Conservation (phyloP, 1,284 basidiomycete genomes). For the Leccinum fallax region DNA sequence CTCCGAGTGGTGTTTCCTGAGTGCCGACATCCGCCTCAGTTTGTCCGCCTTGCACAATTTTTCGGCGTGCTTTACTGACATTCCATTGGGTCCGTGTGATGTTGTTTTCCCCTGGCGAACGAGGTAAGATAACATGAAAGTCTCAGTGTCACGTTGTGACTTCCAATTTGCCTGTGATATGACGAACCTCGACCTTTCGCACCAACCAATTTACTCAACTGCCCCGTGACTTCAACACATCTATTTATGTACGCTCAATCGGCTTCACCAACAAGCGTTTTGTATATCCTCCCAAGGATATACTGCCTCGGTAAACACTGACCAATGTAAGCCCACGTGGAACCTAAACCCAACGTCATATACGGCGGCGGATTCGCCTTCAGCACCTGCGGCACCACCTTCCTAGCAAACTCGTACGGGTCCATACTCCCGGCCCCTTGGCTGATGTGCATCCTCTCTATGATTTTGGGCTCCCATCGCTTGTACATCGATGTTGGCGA, state of each 20-base stretch:
- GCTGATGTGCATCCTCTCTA: constrained; percentile 52
- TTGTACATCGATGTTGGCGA: constrained; percentile 53
- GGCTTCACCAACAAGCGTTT: not conserved
- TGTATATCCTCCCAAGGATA: constrained; percentile 22
- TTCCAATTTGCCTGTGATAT: not conserved
- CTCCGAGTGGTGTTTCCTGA: too few species aligned
- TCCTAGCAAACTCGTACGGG: constrained; percentile 50
- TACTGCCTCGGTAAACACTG: constrained; percentile 33
- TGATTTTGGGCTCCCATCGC: constrained; percentile 52
- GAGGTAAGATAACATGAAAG: too few species aligned
- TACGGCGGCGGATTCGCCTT: constrained; percentile 45
- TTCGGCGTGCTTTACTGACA: too few species aligned
- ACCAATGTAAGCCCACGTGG: constrained; percentile 22
- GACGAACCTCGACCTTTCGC: not conserved
- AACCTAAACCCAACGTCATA: constrained; percentile 38
- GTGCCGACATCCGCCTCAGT: too few species aligned
- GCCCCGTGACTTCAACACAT: not conserved
- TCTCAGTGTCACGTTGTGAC: too few species aligned
- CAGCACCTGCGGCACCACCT: constrained; percentile 49
- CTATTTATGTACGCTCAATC: not conserved
- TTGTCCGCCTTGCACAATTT: too few species aligned
- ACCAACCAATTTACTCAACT: not conserved
- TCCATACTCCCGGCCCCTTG: constrained; percentile 53
- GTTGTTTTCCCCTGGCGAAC: too few species aligned
- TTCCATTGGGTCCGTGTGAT: too few species aligned